These are phyloP conservation scores for Sporormia fimetaria DNA, from an alignment of 495 filamentous ascomycete genomes.

Conservation along the genomic window DNA sequence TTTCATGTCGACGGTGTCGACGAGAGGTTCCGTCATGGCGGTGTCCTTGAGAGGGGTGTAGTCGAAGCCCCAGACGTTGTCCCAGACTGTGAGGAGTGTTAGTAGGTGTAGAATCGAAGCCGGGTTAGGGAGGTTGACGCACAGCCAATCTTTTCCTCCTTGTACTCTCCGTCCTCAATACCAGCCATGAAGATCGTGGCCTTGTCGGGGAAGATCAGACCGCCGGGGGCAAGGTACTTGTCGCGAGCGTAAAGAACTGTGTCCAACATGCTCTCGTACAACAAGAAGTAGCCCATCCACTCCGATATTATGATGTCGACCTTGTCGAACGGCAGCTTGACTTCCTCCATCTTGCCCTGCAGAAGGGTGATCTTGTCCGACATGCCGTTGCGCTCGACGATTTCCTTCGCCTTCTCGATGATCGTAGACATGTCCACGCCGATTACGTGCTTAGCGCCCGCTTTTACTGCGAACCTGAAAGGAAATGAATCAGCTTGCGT, in stretches of 20 bases:
- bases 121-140: constrained; percentile 30
- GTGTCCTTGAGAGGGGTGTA: constrained; percentile 74
- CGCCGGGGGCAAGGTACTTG: constrained; percentile 71
- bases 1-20: constrained; percentile 70
- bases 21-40: constrained; percentile 73
- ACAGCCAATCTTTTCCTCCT: constrained; percentile 82
- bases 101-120: constrained; percentile 4
- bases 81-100: constrained; percentile 56
- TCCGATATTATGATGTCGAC: constrained; percentile 99
- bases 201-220: constrained; percentile 85
- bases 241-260: constrained; percentile 91
- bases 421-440: constrained; percentile 97
- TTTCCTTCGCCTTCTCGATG: constrained; percentile 86
- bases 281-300: constrained; percentile 99
- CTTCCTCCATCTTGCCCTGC: constrained; percentile 95
- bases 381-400: constrained; percentile 78
- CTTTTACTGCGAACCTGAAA: constrained; percentile 89
- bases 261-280: constrained; percentile 98
- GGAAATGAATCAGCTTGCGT: constrained; percentile 5
- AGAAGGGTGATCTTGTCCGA: constrained; percentile 75
- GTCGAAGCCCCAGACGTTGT: constrained; percentile 97
- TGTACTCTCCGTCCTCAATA: constrained; percentile 77
- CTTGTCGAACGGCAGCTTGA: constrained; percentile 69
- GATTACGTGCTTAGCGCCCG: constrained; percentile 86
- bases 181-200: constrained; percentile 81